Evolutionary conservation across 2,329 filamentous ascomycete genomes (phyloP), one percentile per base, ranked within the genome.

Genomic region (Diplodia scrobiculata): DNA sequence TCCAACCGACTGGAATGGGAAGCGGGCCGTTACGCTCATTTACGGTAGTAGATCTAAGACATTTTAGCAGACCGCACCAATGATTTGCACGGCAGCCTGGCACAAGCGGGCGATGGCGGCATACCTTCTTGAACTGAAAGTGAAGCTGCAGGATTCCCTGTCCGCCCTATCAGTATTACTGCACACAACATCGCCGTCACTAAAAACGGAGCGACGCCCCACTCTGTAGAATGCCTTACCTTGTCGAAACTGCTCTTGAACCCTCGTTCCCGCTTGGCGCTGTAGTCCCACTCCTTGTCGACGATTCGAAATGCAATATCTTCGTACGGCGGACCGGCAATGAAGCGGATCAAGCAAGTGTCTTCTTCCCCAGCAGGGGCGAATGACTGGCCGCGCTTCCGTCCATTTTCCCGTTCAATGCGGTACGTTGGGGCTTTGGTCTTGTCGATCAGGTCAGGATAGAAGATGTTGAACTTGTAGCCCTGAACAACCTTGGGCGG

Each of bases 381-480:
- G 78, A 95, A 93, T 11, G 92, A 96, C 79, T 99, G 91, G 27
- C 95, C 95, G 67, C 91, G 87, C 75, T 91, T 90, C 67, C 95
- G 85, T 17, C 95, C 95, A 73, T 95, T 88, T 79, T 98, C 95
- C 48, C 95, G 89, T 74, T 97, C 91, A 70, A 99, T 98, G 75
- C 91, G 91, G 80, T 96, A 99, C 0, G 93, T 98, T 10, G 95
- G 95, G 1, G 95, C 93, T 78, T 93, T 97, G 36, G 89, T 87
- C 80, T 94, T 96, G 81, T 98, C 93, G 73, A 98, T 92, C 36
- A 99, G 86, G 72, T 99, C 95, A 0, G 95, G 95, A 75, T 99
- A 99, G 80, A 99, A 99, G 62, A 99, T 94, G 80, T 99, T 98
- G 84, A 99, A 99, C 77, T 96, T 97, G 84, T 99, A 99, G 66